Evolutionary conservation across 352 stramenopile species (phyloP), one percentile per base, ranked within the genome.

Genomic region (Globisporangium viniferum): DNA sequence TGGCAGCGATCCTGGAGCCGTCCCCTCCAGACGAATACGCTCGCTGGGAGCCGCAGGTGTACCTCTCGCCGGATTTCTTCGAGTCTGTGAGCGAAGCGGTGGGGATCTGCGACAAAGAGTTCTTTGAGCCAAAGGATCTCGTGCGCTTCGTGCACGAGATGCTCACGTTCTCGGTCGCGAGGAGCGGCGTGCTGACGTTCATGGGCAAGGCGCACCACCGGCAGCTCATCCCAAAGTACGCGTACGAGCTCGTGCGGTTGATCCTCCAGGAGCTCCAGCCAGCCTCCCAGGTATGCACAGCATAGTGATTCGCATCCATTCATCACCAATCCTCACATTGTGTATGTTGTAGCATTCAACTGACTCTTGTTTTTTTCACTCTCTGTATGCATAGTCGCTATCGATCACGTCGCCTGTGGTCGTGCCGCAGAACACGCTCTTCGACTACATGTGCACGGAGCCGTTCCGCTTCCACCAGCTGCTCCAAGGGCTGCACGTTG

Each of bases 201-300:
- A 73, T 90, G 76, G 80, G 83, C 68, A 91, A 90, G 65, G 77
- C 78, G 1, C 77, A 81, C 48, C 83, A 91, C 66, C 76, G 78
- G 10, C 71, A 83, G 20, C 65, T 84, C 29, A 77, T 90, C 29
- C 74, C 81, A 2, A 67, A 77, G 39, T 89, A 90, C 56, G 68
- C 84, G 12, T 69, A 72, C 14, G 74, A 88, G 41, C 66, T 91
- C n/a, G 78, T 75, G 31, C 64, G 67, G 12, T 56, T 76, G 22
- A 64, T 89, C 39, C 55, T 85, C 39, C 51, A 80, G n/a, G 74
- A 86, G 14, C 81, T 91, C 22, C 73, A 85, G 31, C 77, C 80
- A 12, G 71, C 76, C 53, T 68, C 75, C 27, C 72, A 79, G 67
- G 82, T 87, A 75, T 44, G 10, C 54, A 60, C 7, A 59, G 15